Evolutionary conservation across 1,139 yeast species (phyloP), one percentile per base, ranked within the genome.

Genomic region (Blastobotrys persicus): DNA sequence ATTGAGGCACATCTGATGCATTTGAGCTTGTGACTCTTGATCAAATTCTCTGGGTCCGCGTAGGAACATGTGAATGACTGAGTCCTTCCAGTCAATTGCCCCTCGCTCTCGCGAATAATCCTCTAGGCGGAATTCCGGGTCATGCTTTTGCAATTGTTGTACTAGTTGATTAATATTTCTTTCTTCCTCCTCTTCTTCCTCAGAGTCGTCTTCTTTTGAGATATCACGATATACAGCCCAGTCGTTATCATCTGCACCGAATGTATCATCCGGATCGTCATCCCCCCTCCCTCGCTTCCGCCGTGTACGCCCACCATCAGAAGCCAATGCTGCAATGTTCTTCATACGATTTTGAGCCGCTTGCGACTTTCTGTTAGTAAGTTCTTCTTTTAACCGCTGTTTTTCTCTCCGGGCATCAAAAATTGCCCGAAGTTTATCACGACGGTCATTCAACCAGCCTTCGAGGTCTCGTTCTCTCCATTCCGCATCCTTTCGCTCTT

Each of bases 321-420:
- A 81, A 0, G 97, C 97, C 54, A 92, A 75, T 14, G 86, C 85
- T 0, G 98, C 96, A 48, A 92, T 82, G 56, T 81, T 85, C 64
- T 86, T 88, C 98, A 92, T 91, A 60, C 98, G 75, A 68, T 84
- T 81, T 68, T 91, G 98, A 1, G 96, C 89, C 17, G 96, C 96
- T 53, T 80, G 80, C 3, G 97, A 88, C 66, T 89, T 89, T 58
- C 98, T 76, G 68, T 91, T 96, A 58, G 82, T 83, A 64, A 92
- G 76, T 44, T 92, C 95, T 52, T 81, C 88, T 57, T 83, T 77
- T 53, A 89, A 70, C 62, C 85, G 83, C 48, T 78, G 73, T 54
- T 88, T 77, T 43, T 87, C 94, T 59, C 81, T 84, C 54, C 83
- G 76, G 47, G 70, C 74, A 42, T 78, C 74, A 26, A 87, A 75